These are phyloP conservation scores for Jasminum sambac DNA, from an alignment of 257 asterid species.

Conservation along the genomic window DNA sequence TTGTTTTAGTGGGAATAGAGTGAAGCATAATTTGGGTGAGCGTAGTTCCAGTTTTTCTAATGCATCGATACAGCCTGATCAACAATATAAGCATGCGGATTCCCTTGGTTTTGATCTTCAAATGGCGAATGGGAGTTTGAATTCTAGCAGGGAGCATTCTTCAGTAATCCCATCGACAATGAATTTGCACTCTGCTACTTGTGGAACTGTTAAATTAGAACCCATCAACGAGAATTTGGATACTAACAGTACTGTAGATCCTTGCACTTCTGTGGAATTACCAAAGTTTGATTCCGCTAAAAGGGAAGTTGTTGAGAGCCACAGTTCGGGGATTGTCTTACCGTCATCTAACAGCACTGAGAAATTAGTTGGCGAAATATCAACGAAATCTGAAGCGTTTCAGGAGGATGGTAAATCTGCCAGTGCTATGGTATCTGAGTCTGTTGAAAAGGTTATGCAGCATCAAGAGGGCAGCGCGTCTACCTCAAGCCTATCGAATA, in stretches of 20 bases:
- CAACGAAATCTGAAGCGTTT: slow-evolving; percentile 59
- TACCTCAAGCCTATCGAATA: slow-evolving; percentile 47
- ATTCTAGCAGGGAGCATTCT: slow-evolving; percentile 30
- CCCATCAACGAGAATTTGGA: slow-evolving; percentile 54
- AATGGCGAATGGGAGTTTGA: slow-evolving; percentile 32
- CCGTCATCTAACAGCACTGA: slow-evolving; percentile 31
- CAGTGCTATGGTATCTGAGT: slow-evolving; percentile 26
- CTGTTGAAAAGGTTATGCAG: slow-evolving; percentile 45
- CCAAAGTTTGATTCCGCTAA: slow-evolving; percentile 38
- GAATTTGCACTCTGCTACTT: slow-evolving; percentile 30
- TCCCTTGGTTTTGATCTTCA: slow-evolving; percentile 72
- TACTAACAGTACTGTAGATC: slow-evolving; percentile 37
- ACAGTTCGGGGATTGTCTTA: slow-evolving; percentile 28
- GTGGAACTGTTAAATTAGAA: slow-evolving; percentile 58
- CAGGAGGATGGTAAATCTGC: slow-evolving; percentile 33
- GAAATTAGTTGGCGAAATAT: slow-evolving; percentile 37
- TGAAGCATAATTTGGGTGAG: slow-evolving; percentile 41
- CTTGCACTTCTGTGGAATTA: slow-evolving; percentile 36
- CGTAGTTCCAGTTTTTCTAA: slow-evolving; percentile 32
- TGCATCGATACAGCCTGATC: slow-evolving; percentile 29
- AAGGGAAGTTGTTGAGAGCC: slow-evolving; percentile 43
- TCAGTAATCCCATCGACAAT: slow-evolving; percentile 24
- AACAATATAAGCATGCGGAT: slow-evolving; percentile 40
- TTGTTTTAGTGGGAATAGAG: slow-evolving; percentile 39
- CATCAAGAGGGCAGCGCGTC: slow-evolving; percentile 61